Evolutionary conservation across 805 yeast genomes (phyloP).

Genomic region (Metschnikowia henanensis): DNA sequence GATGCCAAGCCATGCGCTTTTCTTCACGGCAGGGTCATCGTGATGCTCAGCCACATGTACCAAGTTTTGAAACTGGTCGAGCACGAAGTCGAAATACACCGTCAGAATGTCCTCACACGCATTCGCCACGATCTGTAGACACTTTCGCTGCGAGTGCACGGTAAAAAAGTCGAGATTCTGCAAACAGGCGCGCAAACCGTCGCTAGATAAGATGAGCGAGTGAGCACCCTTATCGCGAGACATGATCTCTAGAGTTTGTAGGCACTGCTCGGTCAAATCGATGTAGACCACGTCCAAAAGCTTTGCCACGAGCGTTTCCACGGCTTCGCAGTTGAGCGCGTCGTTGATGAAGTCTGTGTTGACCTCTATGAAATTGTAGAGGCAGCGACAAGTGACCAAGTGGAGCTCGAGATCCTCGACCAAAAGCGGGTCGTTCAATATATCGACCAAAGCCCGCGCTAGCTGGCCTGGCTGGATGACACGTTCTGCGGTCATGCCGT

Average conservation of each 20-base stretch:
- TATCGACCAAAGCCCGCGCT: slow-evolving; percentile 51
- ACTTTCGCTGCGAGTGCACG: slow-evolving; percentile 83
- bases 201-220: slow-evolving; percentile 51
- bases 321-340: slow-evolving; percentile 63
- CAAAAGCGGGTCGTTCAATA: slow-evolving; percentile 57
- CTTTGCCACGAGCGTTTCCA: slow-evolving; percentile 64
- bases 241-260: slow-evolving; percentile 70
- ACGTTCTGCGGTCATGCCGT: slow-evolving; percentile 60
- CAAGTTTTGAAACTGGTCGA: slow-evolving; percentile 58
- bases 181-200: slow-evolving; percentile 65
- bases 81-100: slow-evolving; percentile 47
- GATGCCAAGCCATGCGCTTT: slow-evolving; percentile 64
- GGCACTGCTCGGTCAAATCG: slow-evolving; percentile 89
- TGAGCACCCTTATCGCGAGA: slow-evolving; percentile 54
- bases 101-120: slow-evolving; percentile 52
- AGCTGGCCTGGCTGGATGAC: slow-evolving; percentile 59
- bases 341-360: slow-evolving; percentile 61
- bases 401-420: slow-evolving; percentile 77
- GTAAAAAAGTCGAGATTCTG: slow-evolving; percentile 86
- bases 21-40: slow-evolving; percentile 59
- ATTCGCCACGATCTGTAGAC: slow-evolving; percentile 70
- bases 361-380: slow-evolving; percentile 78
- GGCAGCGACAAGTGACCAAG: slow-evolving; percentile 78
- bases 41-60: slow-evolving; percentile 54
- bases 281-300: slow-evolving; percentile 79